Base-by-base conservation (phyloP, 2,329 filamentous ascomycete species). In the Mycosphaerelloides madeirae region DNA sequence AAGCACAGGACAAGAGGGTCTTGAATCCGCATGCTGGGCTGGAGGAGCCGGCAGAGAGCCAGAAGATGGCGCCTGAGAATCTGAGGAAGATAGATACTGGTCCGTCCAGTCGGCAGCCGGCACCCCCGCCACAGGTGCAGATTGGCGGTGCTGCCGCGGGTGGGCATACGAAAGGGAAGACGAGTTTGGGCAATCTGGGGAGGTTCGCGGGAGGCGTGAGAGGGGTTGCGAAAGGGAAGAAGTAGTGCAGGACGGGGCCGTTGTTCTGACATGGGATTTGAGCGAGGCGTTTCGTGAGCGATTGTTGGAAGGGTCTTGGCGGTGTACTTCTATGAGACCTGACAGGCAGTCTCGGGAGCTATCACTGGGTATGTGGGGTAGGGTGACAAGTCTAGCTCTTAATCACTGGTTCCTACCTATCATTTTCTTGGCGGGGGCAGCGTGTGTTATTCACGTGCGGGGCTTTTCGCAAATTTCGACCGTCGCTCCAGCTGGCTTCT, bases 1-100 rank as follows among this genome's bases (percentile, higher is more conserved):
- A 88, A 41, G 74, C 80, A 11, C 84, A 88, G 60, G 73, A 57
- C 48, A 50, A 58, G 15, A 54, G 57, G 33, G 43, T 62, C 3
- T 50, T 53, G 7, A 57, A 44, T 9, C 50, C 54, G 42, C 47
- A 55, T 38, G 22, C 22, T 5, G 55, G 55, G 12, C 37, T 58
- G 33, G 56, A 59, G 11, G 52, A 55, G 11, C 43, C 40, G n/a
- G 45, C 54, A 43, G 39, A 46, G 38, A 38, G 44, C 3, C 36
- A 37, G 1, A 25, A 9, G 22, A 25, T 25, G n/a, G 31, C 35
- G 13, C 35, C 44, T 0, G 41, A 44, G 25, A 43, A 42, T 16
- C 31, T 42, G 40, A 31, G 16, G 31, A 28, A 39, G 45, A 38
- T 20, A 34, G 44, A 45, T 41, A 44, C 28, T 43, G 14, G 40